Evolutionary conservation across 768 basidiomycete genomes (phyloP).

Genomic region (Inosperma sp.): DNA sequence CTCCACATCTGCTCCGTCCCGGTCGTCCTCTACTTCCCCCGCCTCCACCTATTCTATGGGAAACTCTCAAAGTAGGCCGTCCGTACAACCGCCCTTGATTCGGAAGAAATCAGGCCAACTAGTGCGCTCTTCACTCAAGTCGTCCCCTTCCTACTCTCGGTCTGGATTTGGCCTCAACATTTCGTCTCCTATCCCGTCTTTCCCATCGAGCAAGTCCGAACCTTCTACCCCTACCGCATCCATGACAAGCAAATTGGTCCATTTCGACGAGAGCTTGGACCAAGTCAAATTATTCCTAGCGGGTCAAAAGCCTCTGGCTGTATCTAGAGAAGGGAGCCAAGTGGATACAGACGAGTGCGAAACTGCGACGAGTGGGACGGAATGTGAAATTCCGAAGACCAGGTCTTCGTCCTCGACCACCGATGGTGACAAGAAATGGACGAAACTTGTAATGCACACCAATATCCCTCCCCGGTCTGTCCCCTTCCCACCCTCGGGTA

Average conservation of each 20-base stretch:
- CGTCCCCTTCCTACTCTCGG: slow-evolving; percentile 50
- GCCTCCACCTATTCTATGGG: slow-evolving; percentile 13
- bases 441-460: slow-evolving; percentile 52
- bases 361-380: slow-evolving; percentile 68
- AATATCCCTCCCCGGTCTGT: slow-evolving; percentile 59
- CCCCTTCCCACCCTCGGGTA: slow-evolving; percentile 27
- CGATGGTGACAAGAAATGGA: slow-evolving; percentile 30
- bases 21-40: slow-evolving; percentile 15
- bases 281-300: slow-evolving; percentile 93
- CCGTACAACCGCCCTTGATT: slow-evolving; percentile 43
- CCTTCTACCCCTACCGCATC: slow-evolving; percentile 77
- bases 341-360: slow-evolving; percentile 40
- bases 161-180: slow-evolving; percentile 45
- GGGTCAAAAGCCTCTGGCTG: slow-evolving; percentile 92
- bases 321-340: slow-evolving; percentile 86
- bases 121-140: slow-evolving; percentile 87
- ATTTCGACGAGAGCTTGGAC: slow-evolving; percentile 89
- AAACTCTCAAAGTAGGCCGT: slow-evolving; percentile 24
- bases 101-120: slow-evolving; percentile 95
- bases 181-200: neutral
- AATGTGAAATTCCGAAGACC: slow-evolving; percentile 65
- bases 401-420: neutral
- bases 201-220: slow-evolving; percentile 56
- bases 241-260: slow-evolving; percentile 71
- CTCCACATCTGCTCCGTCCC: no score